phyloP scores from a whole-genome alignment of 495 filamentous ascomycete genomes.

The Penicillium antarcticum region DNA sequence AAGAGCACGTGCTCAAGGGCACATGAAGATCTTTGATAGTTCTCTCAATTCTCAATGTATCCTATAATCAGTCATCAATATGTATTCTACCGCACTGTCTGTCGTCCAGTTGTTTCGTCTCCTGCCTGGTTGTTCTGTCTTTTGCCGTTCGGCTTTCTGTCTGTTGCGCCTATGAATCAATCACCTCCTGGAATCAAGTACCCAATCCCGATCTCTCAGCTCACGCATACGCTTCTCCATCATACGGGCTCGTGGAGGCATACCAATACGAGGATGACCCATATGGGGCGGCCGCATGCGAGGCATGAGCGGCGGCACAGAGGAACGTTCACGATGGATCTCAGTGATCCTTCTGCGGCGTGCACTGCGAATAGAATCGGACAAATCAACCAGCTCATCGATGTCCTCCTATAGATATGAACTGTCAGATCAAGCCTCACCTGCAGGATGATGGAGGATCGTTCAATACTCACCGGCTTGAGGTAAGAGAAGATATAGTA shows the following conservation, averaged over 20 bases:
- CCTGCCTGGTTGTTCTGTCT: too few relatives aligned
- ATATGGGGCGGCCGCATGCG: not conserved
- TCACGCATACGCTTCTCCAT: conserved; percentile 6
- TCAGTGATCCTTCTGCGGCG: conserved; percentile 76
- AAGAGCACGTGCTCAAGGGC: too few relatives aligned
- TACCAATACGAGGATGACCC: not conserved
- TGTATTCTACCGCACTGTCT: too few relatives aligned
- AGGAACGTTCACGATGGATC: conserved; percentile 71
- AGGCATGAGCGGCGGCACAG: conserved; percentile 3
- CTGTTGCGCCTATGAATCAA: not conserved
- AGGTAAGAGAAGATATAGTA: conserved; percentile 94
- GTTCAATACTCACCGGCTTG: conserved; percentile 63
- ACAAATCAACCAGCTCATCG: conserved; percentile 70
- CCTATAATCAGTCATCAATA: too few relatives aligned
- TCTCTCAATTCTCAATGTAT: too few relatives aligned
- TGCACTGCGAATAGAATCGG: conserved; percentile 74
- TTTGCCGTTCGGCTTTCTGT: too few relatives aligned
- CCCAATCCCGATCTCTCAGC: conserved; percentile 24
- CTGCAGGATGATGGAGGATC: not conserved
- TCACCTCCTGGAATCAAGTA: conserved; percentile 8
- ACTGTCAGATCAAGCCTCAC: conserved; percentile 1
- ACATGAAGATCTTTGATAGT: too few relatives aligned
- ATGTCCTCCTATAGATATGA: conserved; percentile 72
- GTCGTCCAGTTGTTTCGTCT: too few relatives aligned
- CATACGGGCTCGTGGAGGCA: conserved; percentile 15